phyloP scores from a whole-genome alignment of 208 protist genomes.

The Acanthamoeba sp. region DNA sequence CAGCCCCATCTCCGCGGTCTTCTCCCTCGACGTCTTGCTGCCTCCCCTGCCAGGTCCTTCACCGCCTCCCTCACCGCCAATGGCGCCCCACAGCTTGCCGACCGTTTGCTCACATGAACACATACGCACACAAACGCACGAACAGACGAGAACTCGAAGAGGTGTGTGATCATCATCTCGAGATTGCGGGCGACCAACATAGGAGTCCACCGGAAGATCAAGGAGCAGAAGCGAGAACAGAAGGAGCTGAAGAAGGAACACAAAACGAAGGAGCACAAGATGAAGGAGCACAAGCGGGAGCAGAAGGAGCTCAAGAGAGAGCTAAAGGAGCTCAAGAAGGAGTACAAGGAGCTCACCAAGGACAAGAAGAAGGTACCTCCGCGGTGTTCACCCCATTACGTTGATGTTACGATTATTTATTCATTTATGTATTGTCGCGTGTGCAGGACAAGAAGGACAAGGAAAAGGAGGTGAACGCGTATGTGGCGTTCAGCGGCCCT shows the following conservation, averaged over 20 bases:
- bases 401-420: background rate
- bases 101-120: background rate
- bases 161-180: conserved; percentile 70
- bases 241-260: background rate
- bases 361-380: conserved; percentile 11
- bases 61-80: too few species aligned
- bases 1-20: conserved; percentile 34
- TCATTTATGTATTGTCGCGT: background rate
- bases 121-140: background rate
- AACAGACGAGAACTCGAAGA: background rate
- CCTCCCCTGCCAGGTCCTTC: background rate
- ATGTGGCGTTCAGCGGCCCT: background rate
- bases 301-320: background rate
- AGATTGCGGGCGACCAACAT: conserved; percentile 48
- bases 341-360: background rate
- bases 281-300: background rate
- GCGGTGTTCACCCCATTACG: background rate
- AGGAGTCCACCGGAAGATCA: conserved; percentile 33
- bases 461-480: conserved; percentile 60
- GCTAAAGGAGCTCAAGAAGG: background rate
- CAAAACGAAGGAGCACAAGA: background rate
- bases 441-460: conserved; percentile 58
- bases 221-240: conserved; percentile 13
- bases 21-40: conserved; percentile 46
- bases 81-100: too few species aligned